These are phyloP conservation scores for Phytophthora sojae DNA, from an alignment of 352 stramenopile species.

Conservation along the genomic window DNA sequence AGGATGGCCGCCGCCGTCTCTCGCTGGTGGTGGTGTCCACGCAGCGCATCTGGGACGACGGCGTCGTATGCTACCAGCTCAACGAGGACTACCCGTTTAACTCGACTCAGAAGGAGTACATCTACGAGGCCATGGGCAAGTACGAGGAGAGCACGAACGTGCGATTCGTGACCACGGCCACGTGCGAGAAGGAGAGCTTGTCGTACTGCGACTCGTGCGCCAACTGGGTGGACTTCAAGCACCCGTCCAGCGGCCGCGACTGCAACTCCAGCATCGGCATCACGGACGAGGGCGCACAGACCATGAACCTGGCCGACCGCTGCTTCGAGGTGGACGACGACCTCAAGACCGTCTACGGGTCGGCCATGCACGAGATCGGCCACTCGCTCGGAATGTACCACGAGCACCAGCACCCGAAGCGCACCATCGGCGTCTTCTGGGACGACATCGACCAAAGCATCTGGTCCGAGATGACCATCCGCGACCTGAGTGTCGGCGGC, in stretches of 20 bases:
- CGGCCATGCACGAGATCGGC: constrained; percentile 86
- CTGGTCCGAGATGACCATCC: constrained; percentile 78
- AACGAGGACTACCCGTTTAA: constrained; percentile 77
- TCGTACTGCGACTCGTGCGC: constrained; percentile 70
- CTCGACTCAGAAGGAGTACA: constrained; percentile 57
- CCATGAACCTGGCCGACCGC: constrained; percentile 78
- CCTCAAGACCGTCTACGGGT: constrained; percentile 77
- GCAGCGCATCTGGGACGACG: constrained; percentile 66
- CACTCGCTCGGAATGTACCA: constrained; percentile 83
- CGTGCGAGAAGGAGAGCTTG: constrained; percentile 56
- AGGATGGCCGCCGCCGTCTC: constrained; percentile 49
- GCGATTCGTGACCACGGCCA: constrained; percentile 65
- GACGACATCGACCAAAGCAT: constrained; percentile 77
- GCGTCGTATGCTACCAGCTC: constrained; percentile 80
- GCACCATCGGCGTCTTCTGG: constrained; percentile 76
- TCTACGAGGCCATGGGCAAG: constrained; percentile 72
- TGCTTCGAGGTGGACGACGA: constrained; percentile 81
- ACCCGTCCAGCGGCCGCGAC: constrained; percentile 71
- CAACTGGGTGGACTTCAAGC: constrained; percentile 83
- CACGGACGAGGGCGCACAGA: constrained; percentile 64
- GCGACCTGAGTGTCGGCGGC: constrained; percentile 69
- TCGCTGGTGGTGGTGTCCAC: constrained; percentile 73
- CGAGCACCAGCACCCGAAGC: constrained; percentile 82
- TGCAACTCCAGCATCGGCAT: constrained; percentile 85
- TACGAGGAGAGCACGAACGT: constrained; percentile 77